phyloP scores from a whole-genome alignment of 345 rosid genomes.

The Nasturtium officinale region DNA sequence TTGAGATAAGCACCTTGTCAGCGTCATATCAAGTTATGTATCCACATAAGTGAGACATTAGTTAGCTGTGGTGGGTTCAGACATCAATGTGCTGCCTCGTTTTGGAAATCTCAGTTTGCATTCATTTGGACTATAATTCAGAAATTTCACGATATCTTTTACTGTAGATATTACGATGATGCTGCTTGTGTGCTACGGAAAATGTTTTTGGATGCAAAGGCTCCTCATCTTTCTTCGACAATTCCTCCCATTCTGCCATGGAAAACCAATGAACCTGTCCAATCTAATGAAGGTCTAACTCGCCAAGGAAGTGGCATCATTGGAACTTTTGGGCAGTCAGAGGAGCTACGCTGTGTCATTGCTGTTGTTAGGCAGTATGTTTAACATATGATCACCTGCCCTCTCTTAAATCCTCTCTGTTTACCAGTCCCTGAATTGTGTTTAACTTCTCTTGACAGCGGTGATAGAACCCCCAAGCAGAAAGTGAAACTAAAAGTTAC shows the following conservation, averaged over 20 bases:
- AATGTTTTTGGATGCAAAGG: slow-evolving; percentile 97
- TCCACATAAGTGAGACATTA: slow-evolving; percentile 13
- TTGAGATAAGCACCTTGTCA: not conserved
- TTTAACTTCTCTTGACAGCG: slow-evolving; percentile 54
- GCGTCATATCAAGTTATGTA: not conserved
- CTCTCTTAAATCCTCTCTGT: slow-evolving; percentile 1
- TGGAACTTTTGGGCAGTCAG: slow-evolving; percentile 91
- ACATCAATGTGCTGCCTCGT: not conserved
- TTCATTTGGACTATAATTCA: slow-evolving; percentile 6
- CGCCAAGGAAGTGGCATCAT: slow-evolving; percentile 97
- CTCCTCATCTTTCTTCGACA: slow-evolving; percentile 92
- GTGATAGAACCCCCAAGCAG: slow-evolving; percentile 99
- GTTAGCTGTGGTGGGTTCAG: not conserved
- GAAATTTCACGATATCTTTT: slow-evolving; percentile 30
- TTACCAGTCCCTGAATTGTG: slow-evolving; percentile 18
- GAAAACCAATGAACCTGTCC: slow-evolving; percentile 85
- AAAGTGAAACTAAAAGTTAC: slow-evolving; percentile 98
- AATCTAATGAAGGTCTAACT: slow-evolving; percentile 80
- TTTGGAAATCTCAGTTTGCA: slow-evolving; percentile 5
- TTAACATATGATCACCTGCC: slow-evolving; percentile 23
- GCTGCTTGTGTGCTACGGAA: slow-evolving; percentile 95
- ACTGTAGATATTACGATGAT: slow-evolving; percentile 88
- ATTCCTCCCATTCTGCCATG: slow-evolving; percentile 95
- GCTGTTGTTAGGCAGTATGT: slow-evolving; percentile 95
- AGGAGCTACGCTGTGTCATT: slow-evolving; percentile 98